These are phyloP conservation scores for Nothophoma quercina DNA, from an alignment of 2,329 filamentous ascomycete genomes.

Conservation along the genomic window DNA sequence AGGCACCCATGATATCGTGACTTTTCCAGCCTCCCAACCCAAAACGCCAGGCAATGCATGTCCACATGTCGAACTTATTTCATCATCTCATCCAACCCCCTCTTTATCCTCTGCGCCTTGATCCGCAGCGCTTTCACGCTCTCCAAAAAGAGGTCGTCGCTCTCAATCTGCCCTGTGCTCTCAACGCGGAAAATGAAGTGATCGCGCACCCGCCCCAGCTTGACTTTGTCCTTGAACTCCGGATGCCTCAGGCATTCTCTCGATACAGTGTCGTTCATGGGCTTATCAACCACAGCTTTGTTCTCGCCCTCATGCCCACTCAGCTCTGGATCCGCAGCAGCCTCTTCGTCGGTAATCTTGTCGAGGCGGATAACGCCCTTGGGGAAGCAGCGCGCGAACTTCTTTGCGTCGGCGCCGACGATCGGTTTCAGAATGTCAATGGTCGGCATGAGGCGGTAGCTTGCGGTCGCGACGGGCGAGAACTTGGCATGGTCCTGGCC, in stretches of 20 bases:
- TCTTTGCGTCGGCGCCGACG: slow-evolving; percentile 82
- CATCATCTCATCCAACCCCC: slow-evolving; percentile 65
- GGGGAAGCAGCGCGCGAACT: slow-evolving; percentile 91
- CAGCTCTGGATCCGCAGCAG: slow-evolving; percentile 67
- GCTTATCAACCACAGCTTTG: slow-evolving; percentile 85
- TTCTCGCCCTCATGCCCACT: slow-evolving; percentile 78
- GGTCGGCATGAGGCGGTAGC: slow-evolving; percentile 87
- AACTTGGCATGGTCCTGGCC: slow-evolving; percentile 97
- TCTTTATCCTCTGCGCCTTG: slow-evolving; percentile 79
- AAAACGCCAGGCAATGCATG: slow-evolving; percentile 38
- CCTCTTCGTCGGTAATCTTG: slow-evolving; percentile 73
- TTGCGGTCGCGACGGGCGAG: slow-evolving; percentile 92
- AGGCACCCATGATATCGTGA: slow-evolving; percentile 20
- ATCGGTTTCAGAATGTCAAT: slow-evolving; percentile 88
- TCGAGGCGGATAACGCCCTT: slow-evolving; percentile 85
- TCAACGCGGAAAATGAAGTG: slow-evolving; percentile 98
- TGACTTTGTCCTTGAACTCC: slow-evolving; percentile 95
- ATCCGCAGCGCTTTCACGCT: slow-evolving; percentile 82
- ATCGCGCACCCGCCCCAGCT: slow-evolving; percentile 86
- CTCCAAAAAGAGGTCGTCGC: slow-evolving; percentile 92
- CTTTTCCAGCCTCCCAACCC: slow-evolving; percentile 25
- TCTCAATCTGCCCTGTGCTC: slow-evolving; percentile 93
- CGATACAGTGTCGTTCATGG: slow-evolving; percentile 95
- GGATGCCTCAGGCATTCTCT: slow-evolving; percentile 89
- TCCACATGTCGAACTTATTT: slow-evolving; percentile 11